Base-by-base conservation (phyloP, 495 filamentous ascomycete genomes). In the Annulohypoxylon maeteangense region DNA sequence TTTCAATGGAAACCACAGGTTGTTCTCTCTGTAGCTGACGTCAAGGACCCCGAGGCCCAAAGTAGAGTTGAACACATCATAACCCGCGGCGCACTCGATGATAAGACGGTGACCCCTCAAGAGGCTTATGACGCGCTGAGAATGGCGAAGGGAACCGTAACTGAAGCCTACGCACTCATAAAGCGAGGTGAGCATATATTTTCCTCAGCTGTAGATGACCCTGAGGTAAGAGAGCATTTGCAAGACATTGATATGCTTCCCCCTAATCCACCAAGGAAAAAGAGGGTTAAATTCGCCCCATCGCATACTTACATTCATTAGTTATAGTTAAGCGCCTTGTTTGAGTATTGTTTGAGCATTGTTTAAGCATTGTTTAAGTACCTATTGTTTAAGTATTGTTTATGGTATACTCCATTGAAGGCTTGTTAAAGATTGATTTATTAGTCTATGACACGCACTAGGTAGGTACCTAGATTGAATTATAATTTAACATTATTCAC, bases 111-210 rank as follows among this genome's bases (percentile, higher is more conserved):
- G 22, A 38, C 29, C 1, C 42, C 16, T 1, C 62, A 65, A 32
- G 53, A 57, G 29, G 29, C 62, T 25, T 65, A 65, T 12, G 62
- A 65, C 16, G 51, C 42, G 2, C 10, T 65, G 5, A n/a, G 38
- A 14, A 18, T 50, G 14, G 31, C 54, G 14, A 47, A 58, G 16
- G 62, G 62, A 7, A n/a, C 29, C 0, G 62, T 58, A 2, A 31
- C 36, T 14, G 22, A 58, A 3, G 62, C 62, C 14, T 32, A 58
- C 5, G 18, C 12, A 12, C 10, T 36, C 12, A 58, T 65, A 11
- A 47, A 44, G 54, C 18, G 20, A 31, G 38, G 56, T 44, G 38
- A 60, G 32, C 20, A 25, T 16, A 25, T 57, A 16, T 40, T 25
- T 7, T 57, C 32, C 11, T 25, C 54, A 1, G 34, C 32, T 2